Conservation (phyloP, 495 filamentous ascomycete genomes). For the Penicillium malachiteum region DNA sequence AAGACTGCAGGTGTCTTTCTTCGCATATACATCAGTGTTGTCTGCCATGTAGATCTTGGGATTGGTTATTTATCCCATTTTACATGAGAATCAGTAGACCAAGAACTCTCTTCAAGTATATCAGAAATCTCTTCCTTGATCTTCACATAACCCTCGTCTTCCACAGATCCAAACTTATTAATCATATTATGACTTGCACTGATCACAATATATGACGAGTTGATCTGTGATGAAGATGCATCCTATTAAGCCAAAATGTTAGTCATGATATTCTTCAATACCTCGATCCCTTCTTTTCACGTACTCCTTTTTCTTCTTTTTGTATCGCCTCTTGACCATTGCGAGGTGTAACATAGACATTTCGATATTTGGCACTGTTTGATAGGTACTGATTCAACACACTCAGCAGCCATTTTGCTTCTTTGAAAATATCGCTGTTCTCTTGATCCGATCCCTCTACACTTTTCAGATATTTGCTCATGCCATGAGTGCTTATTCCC, state of each 20-base stretch:
- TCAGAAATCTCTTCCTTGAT: conserved; percentile 6
- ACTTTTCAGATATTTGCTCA: conserved; percentile 4
- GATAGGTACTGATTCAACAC: conserved; percentile 3
- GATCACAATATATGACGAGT: conserved; percentile 5
- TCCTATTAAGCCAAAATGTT: neutral
- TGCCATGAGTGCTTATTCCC: conserved; percentile 6
- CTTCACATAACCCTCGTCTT: conserved; percentile 8
- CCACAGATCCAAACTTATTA: conserved; percentile 10
- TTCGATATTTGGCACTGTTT: conserved; percentile 1
- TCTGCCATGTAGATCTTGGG: no score
- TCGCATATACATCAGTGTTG: no score
- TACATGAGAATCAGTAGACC: neutral
- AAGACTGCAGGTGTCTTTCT: no score
- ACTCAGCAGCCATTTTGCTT: conserved; percentile 11
- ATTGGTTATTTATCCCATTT: neutral
- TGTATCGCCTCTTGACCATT: neutral
- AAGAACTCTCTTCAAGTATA: neutral
- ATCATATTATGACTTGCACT: conserved; percentile 10
- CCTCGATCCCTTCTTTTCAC: neutral
- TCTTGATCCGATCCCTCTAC: conserved; percentile 5
- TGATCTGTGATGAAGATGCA: neutral
- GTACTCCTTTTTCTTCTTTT: neutral
- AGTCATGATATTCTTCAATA: neutral
- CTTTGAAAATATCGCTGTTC: conserved; percentile 8
- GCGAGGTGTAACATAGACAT: conserved; percentile 5